A percentile compares a stretch with the other conserved stretches of the same genome.
Conservation (phyloP, 768 basidiomycete genomes). For the Suillus paluster region DNA sequence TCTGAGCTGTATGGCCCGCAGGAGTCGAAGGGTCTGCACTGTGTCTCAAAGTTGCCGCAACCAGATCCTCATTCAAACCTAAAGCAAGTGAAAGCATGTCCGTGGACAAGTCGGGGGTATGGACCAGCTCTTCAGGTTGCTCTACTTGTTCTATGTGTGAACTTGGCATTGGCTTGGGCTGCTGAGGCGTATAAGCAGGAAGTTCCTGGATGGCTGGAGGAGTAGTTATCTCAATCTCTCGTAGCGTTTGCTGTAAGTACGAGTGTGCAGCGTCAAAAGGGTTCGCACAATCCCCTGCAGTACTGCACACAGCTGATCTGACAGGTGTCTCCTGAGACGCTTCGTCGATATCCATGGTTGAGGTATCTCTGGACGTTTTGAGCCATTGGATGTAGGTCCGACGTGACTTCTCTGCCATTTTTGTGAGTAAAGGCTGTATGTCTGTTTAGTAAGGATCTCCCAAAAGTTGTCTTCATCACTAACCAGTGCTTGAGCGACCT, state of each 20-base stretch:
- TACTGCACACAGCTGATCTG: conserved; percentile 7
- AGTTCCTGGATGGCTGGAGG: conserved; percentile 24
- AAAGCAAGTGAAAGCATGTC: conserved; percentile 38
- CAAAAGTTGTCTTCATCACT: conserved; percentile 22
- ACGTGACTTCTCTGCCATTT: conserved; percentile 55
- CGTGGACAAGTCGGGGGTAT: conserved; percentile 32
- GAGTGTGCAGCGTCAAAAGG: conserved; percentile 29
- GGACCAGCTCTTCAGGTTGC: conserved; percentile 21
- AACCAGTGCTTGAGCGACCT: conserved; percentile 63
- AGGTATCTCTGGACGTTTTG: conserved; percentile 22
- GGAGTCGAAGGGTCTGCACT: conserved; percentile 22
- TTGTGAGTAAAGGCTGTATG: conserved; percentile 58
- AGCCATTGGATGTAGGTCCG: conserved; percentile 48
- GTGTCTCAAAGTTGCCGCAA: conserved; percentile 20
- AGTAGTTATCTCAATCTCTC: conserved; percentile 26
- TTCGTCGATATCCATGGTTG: conserved; percentile 33
- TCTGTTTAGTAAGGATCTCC: conserved; percentile 2
- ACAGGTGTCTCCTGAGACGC: conserved; percentile 6
- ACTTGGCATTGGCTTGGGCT: conserved; percentile 13
- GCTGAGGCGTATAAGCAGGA: conserved; percentile 27
- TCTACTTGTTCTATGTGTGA: conserved; percentile 20
- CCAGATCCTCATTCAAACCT: conserved; percentile 32
- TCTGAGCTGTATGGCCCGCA: conserved; percentile 29
- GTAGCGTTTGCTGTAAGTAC: conserved; percentile 28
- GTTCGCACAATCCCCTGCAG: conserved; percentile 5